Evolutionary conservation across 257 asterid genomes (phyloP).

Genomic region (Salvia rosmarinus): DNA sequence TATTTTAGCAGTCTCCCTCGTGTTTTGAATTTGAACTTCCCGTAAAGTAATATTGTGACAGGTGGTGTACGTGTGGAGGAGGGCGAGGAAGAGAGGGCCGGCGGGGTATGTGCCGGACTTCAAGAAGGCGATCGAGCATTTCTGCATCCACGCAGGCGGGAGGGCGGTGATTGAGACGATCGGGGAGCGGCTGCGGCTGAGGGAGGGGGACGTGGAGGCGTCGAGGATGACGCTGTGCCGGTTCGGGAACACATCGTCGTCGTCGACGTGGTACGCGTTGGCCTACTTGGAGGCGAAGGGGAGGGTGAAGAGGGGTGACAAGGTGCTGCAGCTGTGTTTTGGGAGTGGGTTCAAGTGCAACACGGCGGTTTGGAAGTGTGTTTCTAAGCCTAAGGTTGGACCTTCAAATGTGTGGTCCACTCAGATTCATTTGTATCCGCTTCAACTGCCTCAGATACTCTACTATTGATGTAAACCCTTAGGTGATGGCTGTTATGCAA

Average conservation of each 20-base stretch:
- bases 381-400: background rate
- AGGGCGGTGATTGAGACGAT: constrained; percentile 22
- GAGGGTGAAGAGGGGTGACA: background rate
- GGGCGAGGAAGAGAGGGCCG: constrained; percentile 19
- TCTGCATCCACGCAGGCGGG: constrained; percentile 25
- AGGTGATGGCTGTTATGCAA: no score
- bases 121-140: constrained; percentile 19
- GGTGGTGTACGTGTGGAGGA: background rate
- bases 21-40: no score
- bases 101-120: constrained; percentile 2
- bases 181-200: background rate
- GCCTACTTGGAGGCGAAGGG: constrained; percentile 21
- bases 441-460: constrained; percentile 16
- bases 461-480: background rate
- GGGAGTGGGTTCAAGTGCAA: constrained; percentile 28
- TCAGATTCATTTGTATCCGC: background rate
- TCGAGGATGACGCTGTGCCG: constrained; percentile 24
- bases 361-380: constrained; percentile 24
- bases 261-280: constrained; percentile 23
- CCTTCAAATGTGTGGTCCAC: constrained; percentile 16
- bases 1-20: no score
- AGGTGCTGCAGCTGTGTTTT: constrained; percentile 15
- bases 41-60: no score
- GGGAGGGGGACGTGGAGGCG: constrained; percentile 16
- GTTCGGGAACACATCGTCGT: constrained; percentile 21